Evolutionary conservation across 73 alveolate species (phyloP), one percentile per base, ranked within the genome.

Genomic region (Paramecium sexaurelia): DNA sequence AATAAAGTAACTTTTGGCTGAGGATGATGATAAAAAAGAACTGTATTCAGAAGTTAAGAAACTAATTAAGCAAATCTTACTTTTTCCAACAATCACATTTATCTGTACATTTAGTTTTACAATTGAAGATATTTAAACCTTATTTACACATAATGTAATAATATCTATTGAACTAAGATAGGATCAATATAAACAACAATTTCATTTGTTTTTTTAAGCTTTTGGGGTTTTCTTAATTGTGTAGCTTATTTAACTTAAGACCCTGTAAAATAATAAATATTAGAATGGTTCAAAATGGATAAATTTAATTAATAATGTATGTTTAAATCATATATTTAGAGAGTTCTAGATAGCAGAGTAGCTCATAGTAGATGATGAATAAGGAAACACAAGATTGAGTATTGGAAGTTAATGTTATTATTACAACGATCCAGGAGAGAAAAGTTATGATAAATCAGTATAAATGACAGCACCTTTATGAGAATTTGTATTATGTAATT

Each of bases 71-170:
- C n/a, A 78, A 43, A 26, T 78, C 8, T 37, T 78, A 2, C 51
- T 78, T 1, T 78, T 41, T 78, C 90, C 90, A 20, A 39, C 29
- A 15, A 78, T 78, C 13, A 78, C 90, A 17, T 43, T 78, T 15
- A 78, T 78, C 22, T 78, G 90, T 41, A 78, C 90, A 9, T 22
- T 78, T n/a, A 22, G 40, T 22, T 78, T 78, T 45, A 78, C 90
- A 17, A 24, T 78, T 19, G 75, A 78, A 78, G 90, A 78, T 45
- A 78, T 78, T 4, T 17, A 78, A 78, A 41, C 90, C 6, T 8
- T 78, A 39, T 78, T 78, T 78, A 10, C 83, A 10, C 24, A 29
- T 22, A 22, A 27, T 11, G 83, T 61, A 61, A 61, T 3, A 22
- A 3, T 22, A 26, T 51, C 22, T 7, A 29, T 26, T 61, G 39